Conservation (phyloP, 306 rosid species). For the Herpetospermum pedunculosum region DNA sequence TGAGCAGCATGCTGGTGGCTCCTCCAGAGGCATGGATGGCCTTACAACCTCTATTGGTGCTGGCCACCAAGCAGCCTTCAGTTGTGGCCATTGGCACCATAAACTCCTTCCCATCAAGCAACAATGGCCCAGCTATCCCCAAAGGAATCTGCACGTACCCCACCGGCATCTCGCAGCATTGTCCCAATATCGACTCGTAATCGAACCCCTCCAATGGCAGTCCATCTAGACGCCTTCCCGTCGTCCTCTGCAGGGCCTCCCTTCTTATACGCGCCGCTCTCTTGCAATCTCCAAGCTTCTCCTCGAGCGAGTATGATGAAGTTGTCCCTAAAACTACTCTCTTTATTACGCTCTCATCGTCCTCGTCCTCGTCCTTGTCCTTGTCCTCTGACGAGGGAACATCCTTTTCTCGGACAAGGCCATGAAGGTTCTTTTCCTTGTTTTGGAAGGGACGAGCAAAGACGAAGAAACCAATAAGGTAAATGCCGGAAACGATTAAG, state of each 20-base stretch:
- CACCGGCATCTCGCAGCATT: constrained; percentile 25
- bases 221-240: constrained; percentile 15
- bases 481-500: constrained; percentile 18
- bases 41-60: constrained; percentile 22
- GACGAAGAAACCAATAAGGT: constrained; percentile 26
- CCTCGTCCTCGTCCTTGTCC: too few species aligned
- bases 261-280: constrained; percentile 13
- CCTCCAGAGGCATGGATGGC: constrained; percentile 17
- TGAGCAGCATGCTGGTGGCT: constrained; percentile 12
- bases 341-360: constrained; percentile 11
- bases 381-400: too few species aligned
- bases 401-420: too few species aligned
- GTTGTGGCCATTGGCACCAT: constrained; percentile 24
- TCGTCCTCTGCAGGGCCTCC: constrained; percentile 18
- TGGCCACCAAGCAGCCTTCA: constrained; percentile 22
- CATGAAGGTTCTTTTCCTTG: too few species aligned
- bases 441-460: constrained; percentile 17
- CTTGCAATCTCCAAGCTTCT: constrained; percentile 17
- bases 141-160: constrained; percentile 24
- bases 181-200: constrained; percentile 23
- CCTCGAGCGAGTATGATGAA: constrained; percentile 17
- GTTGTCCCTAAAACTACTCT: constrained; percentile 7
- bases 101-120: constrained; percentile 15
- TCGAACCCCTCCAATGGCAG: constrained; percentile 22
- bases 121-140: constrained; percentile 19